Evolutionary conservation across 2,329 filamentous ascomycete species (phyloP), one percentile per base, ranked within the genome.

Genomic region (Moelleriella libera): DNA sequence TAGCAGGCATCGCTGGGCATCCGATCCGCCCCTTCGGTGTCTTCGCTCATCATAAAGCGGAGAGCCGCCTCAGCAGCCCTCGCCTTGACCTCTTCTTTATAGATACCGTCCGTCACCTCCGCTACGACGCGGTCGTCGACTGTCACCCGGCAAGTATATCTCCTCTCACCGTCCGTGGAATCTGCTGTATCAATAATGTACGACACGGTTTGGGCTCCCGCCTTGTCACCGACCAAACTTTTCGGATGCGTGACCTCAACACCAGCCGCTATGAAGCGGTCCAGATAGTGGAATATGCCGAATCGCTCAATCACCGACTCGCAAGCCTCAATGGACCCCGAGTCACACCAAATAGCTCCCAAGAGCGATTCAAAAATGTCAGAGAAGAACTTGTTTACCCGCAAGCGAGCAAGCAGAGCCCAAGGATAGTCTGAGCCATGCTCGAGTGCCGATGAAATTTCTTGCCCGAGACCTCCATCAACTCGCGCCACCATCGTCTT

Each of bases 271-370:
- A 94, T 55, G 9, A 88, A 66, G 2, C 80, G 71, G 0, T 75
- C 65, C 49, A 94, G 62, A 52, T 78, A 78, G 0, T 64, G 59
- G 40, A 88, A 53, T 5, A 96, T 68, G 0, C 87, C 87, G 4
- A 88, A 65, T 0, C 68, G 65, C 43, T 76, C 70, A 0, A 87
- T 60, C 39, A 96, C 71, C 0, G 47, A 57, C 45, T 73, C 68
- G 55, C 87, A 94, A 0, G 60, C 61, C 0, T 67, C 67, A 11
- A 87, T 58, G 1, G 75, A 71, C 0, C 83, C 84, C 0, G 72
- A 85, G 60, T 97, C 92, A 21, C 95, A 69, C 70, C 85, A 96
- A 0, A 96, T 72, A 0, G 88, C 89, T 0, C 86, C 90, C 0
- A 97, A 63, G 0, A 94, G 60, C 32, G 78, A 77, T 66, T 97